Base-by-base conservation (phyloP, 108 stramenopile species). In the Pseudonitzschia delicatissima region DNA sequence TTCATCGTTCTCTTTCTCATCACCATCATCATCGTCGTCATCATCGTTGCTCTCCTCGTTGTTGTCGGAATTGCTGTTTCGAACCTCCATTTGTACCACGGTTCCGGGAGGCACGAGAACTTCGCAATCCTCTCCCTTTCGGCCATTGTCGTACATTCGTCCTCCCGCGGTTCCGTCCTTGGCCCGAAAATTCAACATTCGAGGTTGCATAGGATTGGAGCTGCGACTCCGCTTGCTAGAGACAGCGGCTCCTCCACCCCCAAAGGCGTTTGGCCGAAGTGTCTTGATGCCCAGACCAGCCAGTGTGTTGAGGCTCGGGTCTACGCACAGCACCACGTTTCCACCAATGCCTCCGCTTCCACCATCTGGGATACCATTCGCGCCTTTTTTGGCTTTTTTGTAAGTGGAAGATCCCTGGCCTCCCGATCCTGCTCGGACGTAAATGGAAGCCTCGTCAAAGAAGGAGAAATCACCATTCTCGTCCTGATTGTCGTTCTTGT, bases 331-430 rank as follows among this genome's bases (percentile, higher is more conserved):
- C 36, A 88, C 70, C 8, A 98, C 93, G 68, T 87, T 69, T 0
- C 98, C 98, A 25, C 98, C 98, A 26, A 69, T 62, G 9, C 94
- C 96, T 13, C 98, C 98, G 62, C 84, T 84, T 0, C 96, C 98
- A 7, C 98, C 98, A 77, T 92, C 93, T 6, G 97, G 93, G 15
- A 77, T 82, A 20, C 89, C 92, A 37, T 90, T 74, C 72, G 90
- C 89, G 11, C 77, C 77, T 18, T 75, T 77, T 0, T 68, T 71
- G 12, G 82, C 83, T 33, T 82, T 86, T 66, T 87, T 81, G 74
- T 84, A 93, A 15, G 92, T 90, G 34, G 85, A 87, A 3, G 84
- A 48, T 18, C 89, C 92, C 64, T 93, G 92, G 18, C 92, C 92
- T 29, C 92, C 92, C 51, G 80, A 82, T 33, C 92, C 92, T n/a